Evolutionary conservation across 2,329 filamentous ascomycete species (phyloP).

Genomic region (Colletotrichum musicola): DNA sequence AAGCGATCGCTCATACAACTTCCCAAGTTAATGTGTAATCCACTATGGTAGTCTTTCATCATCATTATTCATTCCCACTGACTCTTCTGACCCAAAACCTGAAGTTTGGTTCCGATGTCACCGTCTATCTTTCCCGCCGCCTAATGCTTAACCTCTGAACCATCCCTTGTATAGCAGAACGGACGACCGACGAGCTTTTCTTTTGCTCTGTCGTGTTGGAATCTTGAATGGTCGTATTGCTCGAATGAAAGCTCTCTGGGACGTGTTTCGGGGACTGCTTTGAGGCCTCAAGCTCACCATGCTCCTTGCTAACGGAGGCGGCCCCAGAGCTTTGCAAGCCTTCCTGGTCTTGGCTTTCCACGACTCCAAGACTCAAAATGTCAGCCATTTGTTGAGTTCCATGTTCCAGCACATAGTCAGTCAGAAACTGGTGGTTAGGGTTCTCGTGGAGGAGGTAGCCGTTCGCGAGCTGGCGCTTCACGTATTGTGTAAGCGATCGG

Average conservation of each 20-base stretch:
- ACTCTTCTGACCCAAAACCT: too few species aligned
- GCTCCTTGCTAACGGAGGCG: too few species aligned
- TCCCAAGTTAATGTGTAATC: too few species aligned
- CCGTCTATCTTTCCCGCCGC: background rate
- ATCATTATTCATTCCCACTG: too few species aligned
- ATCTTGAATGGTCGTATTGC: too few species aligned
- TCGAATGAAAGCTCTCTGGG: too few species aligned
- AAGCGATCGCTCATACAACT: too few species aligned
- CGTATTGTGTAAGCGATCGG: background rate
- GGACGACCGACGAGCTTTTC: background rate
- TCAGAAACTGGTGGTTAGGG: background rate
- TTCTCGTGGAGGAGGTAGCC: background rate
- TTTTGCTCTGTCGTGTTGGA: too few species aligned
- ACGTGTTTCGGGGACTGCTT: too few species aligned
- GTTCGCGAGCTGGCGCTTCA: background rate
- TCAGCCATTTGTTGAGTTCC: background rate
- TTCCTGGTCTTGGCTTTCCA: background rate
- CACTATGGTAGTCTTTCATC: too few species aligned
- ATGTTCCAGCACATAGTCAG: background rate
- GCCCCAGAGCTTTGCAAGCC: too few species aligned
- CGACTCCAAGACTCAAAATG: background rate
- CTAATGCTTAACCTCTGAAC: background rate
- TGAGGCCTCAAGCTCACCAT: too few species aligned
- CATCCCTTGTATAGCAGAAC: background rate
- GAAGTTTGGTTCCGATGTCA: background rate